Percentiles rank a stretch among this genome's conserved stretches.
These are phyloP conservation scores for Fusarium zealandicum DNA, from an alignment of 2,329 filamentous ascomycete genomes.

Conservation along the genomic window DNA sequence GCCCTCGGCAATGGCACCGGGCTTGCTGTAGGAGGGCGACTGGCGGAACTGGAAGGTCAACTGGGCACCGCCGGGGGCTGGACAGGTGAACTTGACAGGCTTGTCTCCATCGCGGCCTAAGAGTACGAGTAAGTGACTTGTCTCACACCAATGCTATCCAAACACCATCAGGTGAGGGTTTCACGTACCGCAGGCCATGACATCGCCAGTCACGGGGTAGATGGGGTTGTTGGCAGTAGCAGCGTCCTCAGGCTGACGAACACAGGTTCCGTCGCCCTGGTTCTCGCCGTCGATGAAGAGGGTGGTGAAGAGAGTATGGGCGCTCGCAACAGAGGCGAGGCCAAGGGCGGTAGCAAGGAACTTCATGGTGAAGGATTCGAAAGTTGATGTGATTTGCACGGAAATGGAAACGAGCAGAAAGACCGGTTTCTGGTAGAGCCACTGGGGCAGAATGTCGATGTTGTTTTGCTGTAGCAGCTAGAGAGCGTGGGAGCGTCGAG, in stretches of 20 bases:
- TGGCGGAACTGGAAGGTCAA: constrained; percentile 73
- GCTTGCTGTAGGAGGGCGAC: constrained; percentile 62
- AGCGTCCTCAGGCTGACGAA: constrained; percentile 68
- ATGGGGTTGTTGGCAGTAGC: constrained; percentile 65
- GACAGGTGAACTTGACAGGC: constrained; percentile 58
- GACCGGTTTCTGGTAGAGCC: constrained; percentile 37
- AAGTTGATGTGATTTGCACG: neutral
- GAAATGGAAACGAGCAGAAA: constrained; percentile 26
- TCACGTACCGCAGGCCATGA: constrained; percentile 74
- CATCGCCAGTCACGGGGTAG: constrained; percentile 60
- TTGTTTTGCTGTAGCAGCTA: constrained; percentile 3
- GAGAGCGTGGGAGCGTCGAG: constrained; percentile 20
- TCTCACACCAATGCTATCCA: neutral
- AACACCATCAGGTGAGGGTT: neutral
- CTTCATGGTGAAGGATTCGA: constrained; percentile 50
- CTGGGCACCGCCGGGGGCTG: constrained; percentile 58
- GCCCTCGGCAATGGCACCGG: constrained; percentile 64
- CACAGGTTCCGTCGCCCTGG: constrained; percentile 75
- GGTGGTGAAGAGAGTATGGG: constrained; percentile 70
- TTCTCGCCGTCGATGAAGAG: constrained; percentile 67
- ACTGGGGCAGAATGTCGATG: constrained; percentile 28
- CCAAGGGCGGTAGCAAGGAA: constrained; percentile 44
- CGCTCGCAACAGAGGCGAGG: constrained; percentile 51
- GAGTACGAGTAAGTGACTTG: neutral
- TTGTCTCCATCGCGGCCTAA: constrained; percentile 54